Evolutionary conservation across 2,329 filamentous ascomycete genomes (phyloP).

Genomic region (Lithohypha guttulata): DNA sequence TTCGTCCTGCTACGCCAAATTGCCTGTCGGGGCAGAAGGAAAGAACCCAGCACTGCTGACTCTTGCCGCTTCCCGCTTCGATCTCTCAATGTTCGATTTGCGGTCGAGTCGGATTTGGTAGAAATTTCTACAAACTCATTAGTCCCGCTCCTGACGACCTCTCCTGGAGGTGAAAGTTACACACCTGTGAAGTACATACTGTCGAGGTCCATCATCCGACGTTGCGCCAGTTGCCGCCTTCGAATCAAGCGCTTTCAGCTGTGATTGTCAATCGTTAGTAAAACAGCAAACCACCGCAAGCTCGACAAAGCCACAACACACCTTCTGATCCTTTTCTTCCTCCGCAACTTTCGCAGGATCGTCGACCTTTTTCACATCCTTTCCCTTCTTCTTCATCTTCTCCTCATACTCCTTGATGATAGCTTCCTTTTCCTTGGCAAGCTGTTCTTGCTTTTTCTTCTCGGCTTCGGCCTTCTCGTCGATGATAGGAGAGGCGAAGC

Average conservation of each 20-base stretch:
- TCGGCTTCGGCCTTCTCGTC: slow-evolving; percentile 33
- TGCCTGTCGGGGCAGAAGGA: slow-evolving; percentile 66
- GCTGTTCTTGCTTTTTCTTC: slow-evolving; percentile 33
- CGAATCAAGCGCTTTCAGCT: slow-evolving; percentile 35
- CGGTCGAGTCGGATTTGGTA: slow-evolving; percentile 75
- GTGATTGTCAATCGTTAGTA: too few relatives aligned
- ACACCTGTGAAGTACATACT: slow-evolving; percentile 76
- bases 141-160: too few relatives aligned
- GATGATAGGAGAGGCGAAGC: slow-evolving; percentile 57
- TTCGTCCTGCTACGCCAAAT: slow-evolving; percentile 17
- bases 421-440: slow-evolving; percentile 37
- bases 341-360: slow-evolving; percentile 29
- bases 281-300: not conserved
- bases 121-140: slow-evolving; percentile 47
- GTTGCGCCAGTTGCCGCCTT: not conserved
- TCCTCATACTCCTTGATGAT: slow-evolving; percentile 56
- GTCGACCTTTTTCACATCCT: slow-evolving; percentile 40
- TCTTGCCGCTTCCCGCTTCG: slow-evolving; percentile 71
- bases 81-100: slow-evolving; percentile 64
- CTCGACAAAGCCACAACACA: slow-evolving; percentile 19
- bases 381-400: slow-evolving; percentile 60
- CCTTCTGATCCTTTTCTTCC: slow-evolving; percentile 45
- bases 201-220: slow-evolving; percentile 57
- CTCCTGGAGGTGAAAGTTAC: slow-evolving; percentile 18
- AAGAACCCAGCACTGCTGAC: slow-evolving; percentile 69